Percentiles rank a stretch among this genome's conserved stretches.
phyloP scores from a whole-genome alignment of 495 filamentous ascomycete species.

The Penicillium egyptiacum region DNA sequence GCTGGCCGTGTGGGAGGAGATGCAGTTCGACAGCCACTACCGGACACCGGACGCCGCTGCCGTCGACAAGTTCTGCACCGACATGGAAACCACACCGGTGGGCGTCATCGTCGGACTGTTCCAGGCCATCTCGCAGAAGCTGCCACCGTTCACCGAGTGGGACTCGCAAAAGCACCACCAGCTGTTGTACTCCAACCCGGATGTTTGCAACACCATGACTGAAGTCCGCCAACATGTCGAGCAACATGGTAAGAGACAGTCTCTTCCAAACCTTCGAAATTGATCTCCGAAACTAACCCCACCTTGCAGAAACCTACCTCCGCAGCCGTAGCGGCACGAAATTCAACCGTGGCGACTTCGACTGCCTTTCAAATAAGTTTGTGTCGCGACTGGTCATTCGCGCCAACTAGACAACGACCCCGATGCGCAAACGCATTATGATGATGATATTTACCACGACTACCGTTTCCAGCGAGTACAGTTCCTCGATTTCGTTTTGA shows the following conservation, averaged over 20 bases:
- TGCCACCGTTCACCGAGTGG: slow-evolving; percentile 88
- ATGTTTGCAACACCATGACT: slow-evolving; percentile 90
- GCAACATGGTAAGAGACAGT: slow-evolving; percentile 70
- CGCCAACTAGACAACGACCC: slow-evolving; percentile 64
- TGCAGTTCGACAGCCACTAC: slow-evolving; percentile 96
- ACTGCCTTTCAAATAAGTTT: slow-evolving; percentile 92
- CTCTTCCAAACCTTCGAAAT: neutral
- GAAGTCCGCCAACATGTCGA: slow-evolving; percentile 86
- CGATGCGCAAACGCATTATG: slow-evolving; percentile 44
- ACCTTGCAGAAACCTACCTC: slow-evolving; percentile 57
- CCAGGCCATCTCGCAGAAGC: slow-evolving; percentile 92
- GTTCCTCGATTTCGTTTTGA: slow-evolving; percentile 20
- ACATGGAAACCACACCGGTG: slow-evolving; percentile 92
- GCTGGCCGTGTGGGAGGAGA: slow-evolving; percentile 91
- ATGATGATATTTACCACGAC: slow-evolving; percentile 33
- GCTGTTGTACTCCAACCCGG: slow-evolving; percentile 78
- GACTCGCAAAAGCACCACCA: slow-evolving; percentile 85
- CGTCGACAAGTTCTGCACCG: slow-evolving; percentile 86
- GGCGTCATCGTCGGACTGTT: slow-evolving; percentile 93
- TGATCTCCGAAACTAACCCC: slow-evolving; percentile 25
- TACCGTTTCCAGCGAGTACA: slow-evolving; percentile 22
- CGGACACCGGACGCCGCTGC: slow-evolving; percentile 76
- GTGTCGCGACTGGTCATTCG: slow-evolving; percentile 91
- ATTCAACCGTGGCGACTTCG: slow-evolving; percentile 87
- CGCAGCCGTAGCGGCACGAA: slow-evolving; percentile 58